Evolutionary conservation across 1,284 basidiomycete genomes (phyloP).

Genomic region (Sanguinoderma infundibulare): DNA sequence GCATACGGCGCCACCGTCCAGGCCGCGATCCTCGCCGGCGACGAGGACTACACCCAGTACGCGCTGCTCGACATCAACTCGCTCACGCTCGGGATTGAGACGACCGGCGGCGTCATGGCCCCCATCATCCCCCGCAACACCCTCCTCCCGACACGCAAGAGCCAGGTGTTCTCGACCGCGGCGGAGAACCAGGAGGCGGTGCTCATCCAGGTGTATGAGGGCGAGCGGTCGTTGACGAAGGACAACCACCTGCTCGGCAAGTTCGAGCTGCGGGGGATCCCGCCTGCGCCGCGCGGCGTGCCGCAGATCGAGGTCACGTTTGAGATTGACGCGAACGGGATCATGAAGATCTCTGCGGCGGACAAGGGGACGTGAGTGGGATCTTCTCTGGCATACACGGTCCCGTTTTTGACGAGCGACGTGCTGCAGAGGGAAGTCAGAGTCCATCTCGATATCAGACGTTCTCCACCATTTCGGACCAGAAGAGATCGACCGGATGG

Average conservation of each 20-base stretch:
- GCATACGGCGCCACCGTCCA: conserved; percentile 82
- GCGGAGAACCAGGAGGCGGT: conserved; percentile 94
- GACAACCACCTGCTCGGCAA: conserved; percentile 98
- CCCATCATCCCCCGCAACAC: conserved; percentile 97
- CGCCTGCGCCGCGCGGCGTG: conserved; percentile 93
- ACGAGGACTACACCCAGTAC: conserved; percentile 80
- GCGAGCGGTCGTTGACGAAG: conserved; percentile 94
- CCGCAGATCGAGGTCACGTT: conserved; percentile 95
- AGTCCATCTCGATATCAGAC: conserved; percentile 91
- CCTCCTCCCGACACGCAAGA: conserved; percentile 97
- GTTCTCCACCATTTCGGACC: conserved; percentile 82
- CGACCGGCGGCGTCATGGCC: conserved; percentile 97
- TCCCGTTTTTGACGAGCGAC: background rate
- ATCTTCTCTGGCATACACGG: background rate
- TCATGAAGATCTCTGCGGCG: conserved; percentile 85
- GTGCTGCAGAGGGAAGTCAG: conserved; percentile 69
- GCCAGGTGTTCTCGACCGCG: conserved; percentile 98
- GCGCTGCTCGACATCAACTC: conserved; percentile 97
- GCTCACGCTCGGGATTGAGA: conserved; percentile 96
- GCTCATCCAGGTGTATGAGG: conserved; percentile 91
- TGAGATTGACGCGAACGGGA: conserved; percentile 93
- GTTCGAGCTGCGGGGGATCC: conserved; percentile 92
- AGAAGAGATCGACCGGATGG: conserved; percentile 92
- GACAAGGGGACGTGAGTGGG: conserved; percentile 91
- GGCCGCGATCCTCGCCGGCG: conserved; percentile 88